Base-by-base conservation (phyloP, 1,139 yeast genomes). In the Yamadazyma atmosphaerica region DNA sequence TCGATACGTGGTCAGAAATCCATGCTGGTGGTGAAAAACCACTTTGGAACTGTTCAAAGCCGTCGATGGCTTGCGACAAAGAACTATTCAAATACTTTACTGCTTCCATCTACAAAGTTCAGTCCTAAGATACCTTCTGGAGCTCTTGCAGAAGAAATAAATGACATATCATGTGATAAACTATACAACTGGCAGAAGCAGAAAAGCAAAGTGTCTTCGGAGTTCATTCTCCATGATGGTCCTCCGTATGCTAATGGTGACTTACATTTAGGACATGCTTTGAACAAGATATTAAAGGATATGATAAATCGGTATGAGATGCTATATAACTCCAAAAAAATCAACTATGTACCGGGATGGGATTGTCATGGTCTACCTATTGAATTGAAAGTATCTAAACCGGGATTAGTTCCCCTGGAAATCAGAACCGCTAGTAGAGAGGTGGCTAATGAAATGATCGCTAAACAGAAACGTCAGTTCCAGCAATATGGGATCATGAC, bases 211-310 rank as follows among this genome's bases (percentile, higher is more conserved):
- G 4, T 5, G 3, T 6, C 12, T 14, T 31, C 30, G 19, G 48
- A 68, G n/a, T 88, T 87, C 49, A 73, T 85, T 1, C 66, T 92
- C 3, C 98, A 90, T 50, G 99, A 92, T 62, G 99, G 99, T 0
- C 99, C 99, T 0, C 99, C 99, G 0, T 92, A 90, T 62, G 98
- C 98, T 10, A 92, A 92, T 56, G 98, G 98, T 4, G 88, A 84
- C 45, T 67, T 92, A 18, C 99, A 92, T 58, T 62, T 90, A 44
- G 99, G 99, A 1, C 99, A 92, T 62, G 90, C 98, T 0, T 63
- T 92, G 54, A 92, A 92, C 63, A 92, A 92, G 55, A 77, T 89
- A 17, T 62, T 88, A 40, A 92, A 92, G 59, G 99, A 92, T 61
- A 80, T 92, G 37, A 79, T 90, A 39, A 80, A 80, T 47, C 68